These are phyloP conservation scores for Aspergillus hiratsukae DNA, from an alignment of 2,329 filamentous ascomycete genomes.

Conservation along the genomic window DNA sequence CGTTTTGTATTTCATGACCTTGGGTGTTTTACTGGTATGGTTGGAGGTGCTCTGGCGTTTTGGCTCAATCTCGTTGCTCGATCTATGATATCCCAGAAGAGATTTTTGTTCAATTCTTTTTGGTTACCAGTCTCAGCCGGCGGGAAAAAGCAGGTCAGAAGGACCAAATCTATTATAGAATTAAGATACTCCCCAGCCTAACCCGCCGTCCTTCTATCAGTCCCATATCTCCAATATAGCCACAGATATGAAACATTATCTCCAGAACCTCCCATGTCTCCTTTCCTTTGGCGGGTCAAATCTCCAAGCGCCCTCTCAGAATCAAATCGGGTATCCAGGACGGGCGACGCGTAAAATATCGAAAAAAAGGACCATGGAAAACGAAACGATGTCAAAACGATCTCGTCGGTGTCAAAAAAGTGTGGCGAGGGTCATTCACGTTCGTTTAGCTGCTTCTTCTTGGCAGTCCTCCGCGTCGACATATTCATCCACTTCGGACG, in stretches of 20 bases:
- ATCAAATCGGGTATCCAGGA: slow-evolving; percentile 34
- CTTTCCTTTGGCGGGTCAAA: neutral
- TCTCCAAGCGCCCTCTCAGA: slow-evolving; percentile 1
- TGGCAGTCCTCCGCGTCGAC: slow-evolving; percentile 38
- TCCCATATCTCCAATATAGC: neutral
- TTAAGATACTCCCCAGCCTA: neutral
- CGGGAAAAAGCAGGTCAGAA: neutral
- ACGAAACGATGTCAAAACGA: slow-evolving; percentile 1
- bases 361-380: slow-evolving; percentile 9
- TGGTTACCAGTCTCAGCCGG: neutral
- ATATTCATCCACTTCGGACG: slow-evolving; percentile 39
- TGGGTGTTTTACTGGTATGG: neutral
- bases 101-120: neutral
- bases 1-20: slow-evolving; percentile 2
- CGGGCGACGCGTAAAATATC: neutral
- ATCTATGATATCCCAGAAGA: neutral
- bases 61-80: neutral
- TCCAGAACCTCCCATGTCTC: neutral
- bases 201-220: neutral
- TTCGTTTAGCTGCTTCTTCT: slow-evolving; percentile 1
- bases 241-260: neutral
- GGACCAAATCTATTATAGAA: neutral
- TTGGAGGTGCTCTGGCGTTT: neutral
- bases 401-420: neutral
- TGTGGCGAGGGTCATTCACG: slow-evolving; percentile 7